Evolutionary conservation across 768 basidiomycete genomes (phyloP).

Genomic region (Mrakia frigida): DNA sequence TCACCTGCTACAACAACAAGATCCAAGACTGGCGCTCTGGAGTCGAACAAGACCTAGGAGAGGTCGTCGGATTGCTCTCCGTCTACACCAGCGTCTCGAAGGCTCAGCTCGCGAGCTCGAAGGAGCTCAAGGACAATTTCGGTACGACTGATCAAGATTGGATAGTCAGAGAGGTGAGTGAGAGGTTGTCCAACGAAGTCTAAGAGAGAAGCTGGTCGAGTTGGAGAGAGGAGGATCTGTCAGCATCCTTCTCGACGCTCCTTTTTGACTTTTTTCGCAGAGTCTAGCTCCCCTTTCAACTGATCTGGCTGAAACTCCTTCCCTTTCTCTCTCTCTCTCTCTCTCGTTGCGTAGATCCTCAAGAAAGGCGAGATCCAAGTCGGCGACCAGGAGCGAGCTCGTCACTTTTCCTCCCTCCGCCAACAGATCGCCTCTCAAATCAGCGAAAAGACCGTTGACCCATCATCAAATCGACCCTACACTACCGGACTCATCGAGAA

Average conservation of each 20-base stretch:
- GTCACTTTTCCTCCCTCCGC: conserved; percentile 73
- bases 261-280: no score
- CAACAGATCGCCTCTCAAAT: conserved; percentile 89
- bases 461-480: conserved; percentile 78
- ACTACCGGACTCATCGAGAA: conserved; percentile 95
- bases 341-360: conserved; percentile 58
- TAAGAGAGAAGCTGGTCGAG: neutral
- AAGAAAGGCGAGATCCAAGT: conserved; percentile 96
- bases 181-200: neutral
- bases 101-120: conserved; percentile 80
- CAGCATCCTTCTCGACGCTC: no score
- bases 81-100: conserved; percentile 96
- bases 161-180: conserved; percentile 71
- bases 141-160: conserved; percentile 64
- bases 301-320: no score
- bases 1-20: conserved; percentile 99
- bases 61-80: conserved; percentile 91
- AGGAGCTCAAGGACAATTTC: conserved; percentile 88
- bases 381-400: conserved; percentile 91
- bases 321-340: neutral
- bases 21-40: conserved; percentile 93
- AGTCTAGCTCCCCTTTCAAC: no score
- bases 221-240: neutral
- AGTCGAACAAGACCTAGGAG: conserved; percentile 87
- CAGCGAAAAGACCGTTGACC: conserved; percentile 92